Evolutionary conservation across 2,329 filamentous ascomycete species (phyloP), one percentile per base, ranked within the genome.

Genomic region (Colletotrichum melonis): DNA sequence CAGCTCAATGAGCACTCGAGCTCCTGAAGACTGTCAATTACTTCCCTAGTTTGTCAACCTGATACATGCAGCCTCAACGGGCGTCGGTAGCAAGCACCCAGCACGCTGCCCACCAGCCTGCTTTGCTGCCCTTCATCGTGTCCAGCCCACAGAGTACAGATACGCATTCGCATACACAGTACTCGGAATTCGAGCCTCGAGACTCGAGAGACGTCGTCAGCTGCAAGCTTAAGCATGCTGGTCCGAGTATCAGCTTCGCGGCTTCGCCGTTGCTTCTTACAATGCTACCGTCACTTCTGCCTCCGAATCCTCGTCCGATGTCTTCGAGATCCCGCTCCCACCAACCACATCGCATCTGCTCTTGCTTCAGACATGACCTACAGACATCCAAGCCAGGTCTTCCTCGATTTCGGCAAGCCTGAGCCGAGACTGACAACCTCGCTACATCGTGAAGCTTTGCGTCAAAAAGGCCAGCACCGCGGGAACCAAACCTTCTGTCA

Each of bases 341-440:
- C 22, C 66, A 46, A 68, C 57, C 38, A 54, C 9, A 64, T n/a
- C 16, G 19, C 19, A 24, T 14, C 24, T 9, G 4, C 22, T 5
- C 38, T 38, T 12, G 26, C 28, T 30, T 59, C 22, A 16, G 57
- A 35, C 28, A 22, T 49, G 38, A 30, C 35, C 24, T 22, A 54
- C 32, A 32, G 32, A 62, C 46, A 5, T 46, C 59, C 16, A 63
- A 16, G 24, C 54, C 57, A 46, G 38, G 69, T 59, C 38, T 54
- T 19, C 59, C 54, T 69, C 24, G 38, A 26, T 38, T 35, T 59
- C 58, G 65, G 69, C 52, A 63, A 69, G 59, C 22, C 26, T 55
- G 65, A 28, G 65, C 65, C 58, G 58, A 63, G 32, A 14, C 54
- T 46, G 65, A 55, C 65, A 69, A 22, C n/a, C 59, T 69, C 59